Base-by-base conservation (phyloP, 768 basidiomycete genomes). In the Pleurotus citrinopileatus region DNA sequence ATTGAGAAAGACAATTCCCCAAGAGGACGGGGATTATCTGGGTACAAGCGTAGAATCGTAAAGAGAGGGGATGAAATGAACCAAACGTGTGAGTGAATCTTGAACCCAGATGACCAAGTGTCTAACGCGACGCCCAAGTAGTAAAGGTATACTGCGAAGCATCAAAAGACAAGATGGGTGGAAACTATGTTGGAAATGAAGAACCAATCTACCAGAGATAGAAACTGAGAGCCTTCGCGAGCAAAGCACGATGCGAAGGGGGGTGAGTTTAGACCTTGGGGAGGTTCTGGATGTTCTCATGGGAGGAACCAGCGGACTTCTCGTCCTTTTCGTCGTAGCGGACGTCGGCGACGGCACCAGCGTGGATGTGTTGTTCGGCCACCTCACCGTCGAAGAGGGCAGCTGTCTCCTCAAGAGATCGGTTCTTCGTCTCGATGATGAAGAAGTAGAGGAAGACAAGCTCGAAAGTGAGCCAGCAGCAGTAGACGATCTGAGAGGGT, bases 391-490 rank as follows among this genome's bases (percentile, higher is more conserved):
- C 89, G 74, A 91, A 91, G 50, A 91, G 66, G 29, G 78, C 85
- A 7, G 88, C 85, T n/a, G 89, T 90, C 73, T 91, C 89, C 66
- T 91, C 89, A 59, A 91, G 77, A 15, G 87, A 82, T 56, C 79
- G 81, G 67, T 79, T 77, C 74, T 81, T 86, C 55, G 87, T 89
- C 75, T 91, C 87, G 54, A 88, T 66, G 63, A 87, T 65, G 68
- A 77, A 89, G 73, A 85, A 71, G 73, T 77, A 89, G 63, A 81
- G 64, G 74, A 81, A 90, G 44, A 80, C 73, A 52, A 75, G 67
- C 71, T 91, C 87, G 65, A 81, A 81, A 36, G 70, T 74, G 61
- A 90, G 76, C 85, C 86, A 90, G 65, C 72, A 76, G 64, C 81
- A 79, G 68, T 91, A 90, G 48, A 89, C 81, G 63, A 89, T 74